Evolutionary conservation across 2,329 filamentous ascomycete genomes (phyloP).

Genomic region (Sclerotinia subarctica): DNA sequence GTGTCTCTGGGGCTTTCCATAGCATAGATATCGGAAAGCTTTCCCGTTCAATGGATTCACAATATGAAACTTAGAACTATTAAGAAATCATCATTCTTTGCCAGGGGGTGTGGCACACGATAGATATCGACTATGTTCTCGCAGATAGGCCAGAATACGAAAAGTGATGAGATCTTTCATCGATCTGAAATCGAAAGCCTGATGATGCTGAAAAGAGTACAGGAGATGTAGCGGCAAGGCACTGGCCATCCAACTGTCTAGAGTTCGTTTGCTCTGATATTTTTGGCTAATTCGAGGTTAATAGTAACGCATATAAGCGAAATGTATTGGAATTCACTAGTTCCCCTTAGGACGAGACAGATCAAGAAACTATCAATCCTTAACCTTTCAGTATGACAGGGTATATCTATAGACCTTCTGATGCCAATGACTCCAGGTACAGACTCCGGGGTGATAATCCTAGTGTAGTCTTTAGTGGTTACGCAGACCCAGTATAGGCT

Average conservation of each 20-base stretch:
- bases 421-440: neutral
- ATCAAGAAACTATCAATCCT: neutral
- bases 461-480: neutral
- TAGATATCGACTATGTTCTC: neutral
- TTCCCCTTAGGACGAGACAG: neutral
- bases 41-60: constrained; percentile 2
- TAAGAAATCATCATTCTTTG: constrained; percentile 2
- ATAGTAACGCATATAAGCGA: neutral
- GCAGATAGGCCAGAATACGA: constrained; percentile 3
- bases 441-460: neutral
- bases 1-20: neutral
- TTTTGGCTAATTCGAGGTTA: neutral
- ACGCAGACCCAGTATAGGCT: constrained; percentile 1
- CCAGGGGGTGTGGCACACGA: constrained; percentile 10
- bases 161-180: neutral
- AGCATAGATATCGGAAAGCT: neutral
- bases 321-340: neutral
- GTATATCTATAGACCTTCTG: neutral
- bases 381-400: constrained; percentile 4
- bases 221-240: neutral
- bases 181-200: neutral
- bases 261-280: neutral
- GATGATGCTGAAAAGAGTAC: neutral
- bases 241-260: neutral
- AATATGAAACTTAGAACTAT: constrained; percentile 1